Percentiles rank a stretch among this genome's conserved stretches.
Conservation (phyloP, 2,329 filamentous ascomycete genomes). For the Sclerotiophoma versabilis region DNA sequence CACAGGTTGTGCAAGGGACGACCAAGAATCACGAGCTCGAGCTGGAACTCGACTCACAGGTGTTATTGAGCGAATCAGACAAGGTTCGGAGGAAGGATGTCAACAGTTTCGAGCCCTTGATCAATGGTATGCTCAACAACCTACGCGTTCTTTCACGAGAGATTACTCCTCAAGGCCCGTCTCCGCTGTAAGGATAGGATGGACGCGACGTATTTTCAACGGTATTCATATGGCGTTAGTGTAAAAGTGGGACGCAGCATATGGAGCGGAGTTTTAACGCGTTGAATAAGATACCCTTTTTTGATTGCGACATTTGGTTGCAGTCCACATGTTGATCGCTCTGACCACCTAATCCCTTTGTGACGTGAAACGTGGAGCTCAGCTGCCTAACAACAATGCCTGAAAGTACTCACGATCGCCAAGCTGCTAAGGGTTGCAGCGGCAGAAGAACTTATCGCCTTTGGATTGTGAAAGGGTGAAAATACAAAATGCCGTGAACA, state of each 20-base stretch:
- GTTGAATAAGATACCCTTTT: constrained; percentile 44
- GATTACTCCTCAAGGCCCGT: constrained; percentile 33
- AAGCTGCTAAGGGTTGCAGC: background rate
- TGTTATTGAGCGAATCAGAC: constrained; percentile 71
- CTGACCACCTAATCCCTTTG: constrained; percentile 5
- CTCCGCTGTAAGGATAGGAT: background rate
- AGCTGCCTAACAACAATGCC: constrained; percentile 2
- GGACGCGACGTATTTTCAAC: constrained; percentile 14
- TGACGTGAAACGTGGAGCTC: constrained; percentile 14
- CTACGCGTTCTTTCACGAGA: constrained; percentile 46
- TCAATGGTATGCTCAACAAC: constrained; percentile 79
- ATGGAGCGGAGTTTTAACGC: constrained; percentile 32
- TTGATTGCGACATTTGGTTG: constrained; percentile 9
- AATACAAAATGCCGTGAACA: too few relatives aligned
- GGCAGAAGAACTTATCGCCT: background rate
- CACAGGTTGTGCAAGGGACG: constrained; percentile 72
- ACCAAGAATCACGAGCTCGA: constrained; percentile 82
- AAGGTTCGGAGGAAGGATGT: constrained; percentile 60
- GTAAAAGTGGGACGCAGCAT: constrained; percentile 19
- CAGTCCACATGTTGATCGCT: constrained; percentile 1
- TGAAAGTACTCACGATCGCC: background rate
- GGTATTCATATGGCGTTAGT: constrained; percentile 15
- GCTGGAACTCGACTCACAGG: constrained; percentile 71
- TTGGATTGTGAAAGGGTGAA: too few relatives aligned
- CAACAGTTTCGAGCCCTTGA: constrained; percentile 64